Base-by-base conservation (phyloP, 2,329 filamentous ascomycete genomes). In the Cercospora nicotianae region DNA sequence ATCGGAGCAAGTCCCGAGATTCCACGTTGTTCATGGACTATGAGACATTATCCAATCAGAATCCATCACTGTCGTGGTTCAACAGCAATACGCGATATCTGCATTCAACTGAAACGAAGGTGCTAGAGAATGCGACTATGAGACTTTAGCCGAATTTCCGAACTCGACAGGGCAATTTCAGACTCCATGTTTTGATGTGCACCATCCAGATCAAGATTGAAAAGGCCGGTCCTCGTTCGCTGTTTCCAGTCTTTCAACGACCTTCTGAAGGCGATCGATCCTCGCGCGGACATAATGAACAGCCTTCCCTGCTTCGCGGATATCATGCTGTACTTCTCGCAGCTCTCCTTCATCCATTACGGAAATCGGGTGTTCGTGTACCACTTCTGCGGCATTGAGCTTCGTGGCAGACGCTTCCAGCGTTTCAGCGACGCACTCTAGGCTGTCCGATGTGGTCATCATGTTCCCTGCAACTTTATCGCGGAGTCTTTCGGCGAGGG, bases 401-500 rank as follows among this genome's bases (percentile, higher is more conserved):
- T 31, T 39, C 16, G 10, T 7, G 33, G 61, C 61, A 31, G 59
- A 57, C 20, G n/a, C 13, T 26, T 28, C 55, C 28, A 67, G 28
- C 10, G 55, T 31, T 13, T 60, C 42, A 5, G 45, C 57, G 26
- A 67, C 13, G 16, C 42, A 16, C 28, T 64, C 45, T 2, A 58
- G 20, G 51, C 30, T 60, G 6, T 58, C 61, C 28, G 48, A 48
- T 8, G 30, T 53, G 7, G 30, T 20, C 53, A 67, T 64, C 3
- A 67, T 30, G 23, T 61, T 64, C 31, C 53, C 65, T 18, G 39
- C 33, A 4, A 64, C 51, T 42, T 60, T 60, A n/a, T 61, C 65
- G 9, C 65, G 61, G 3, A 33, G 18, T 10, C 16, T n/a, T 18
- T 16, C 61, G 0, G 65, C 16, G 4, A 67, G 55, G 13, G 10